phyloP scores from a whole-genome alignment of 2,329 filamentous ascomycete genomes.

The Niveomyces coronatus region DNA sequence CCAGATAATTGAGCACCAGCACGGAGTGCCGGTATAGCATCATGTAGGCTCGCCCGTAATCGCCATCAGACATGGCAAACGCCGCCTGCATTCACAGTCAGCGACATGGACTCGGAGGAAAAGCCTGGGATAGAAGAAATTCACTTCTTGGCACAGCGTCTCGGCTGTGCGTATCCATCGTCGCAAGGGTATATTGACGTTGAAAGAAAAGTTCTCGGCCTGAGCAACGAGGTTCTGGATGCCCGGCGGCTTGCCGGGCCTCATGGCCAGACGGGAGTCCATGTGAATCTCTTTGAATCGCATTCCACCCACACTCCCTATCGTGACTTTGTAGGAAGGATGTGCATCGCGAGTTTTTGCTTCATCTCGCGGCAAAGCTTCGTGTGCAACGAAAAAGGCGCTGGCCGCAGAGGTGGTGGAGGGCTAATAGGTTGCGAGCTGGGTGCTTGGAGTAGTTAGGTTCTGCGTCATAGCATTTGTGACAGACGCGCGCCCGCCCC shows the following conservation, averaged over 20 bases:
- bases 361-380: conserved; percentile 1
- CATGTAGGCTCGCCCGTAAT: conserved; percentile 80
- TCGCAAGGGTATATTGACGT: conserved; percentile 62
- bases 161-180: conserved; percentile 76
- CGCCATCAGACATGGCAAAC: conserved; percentile 77
- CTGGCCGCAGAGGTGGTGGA: conserved; percentile 6
- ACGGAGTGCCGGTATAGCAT: conserved; percentile 83
- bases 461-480: no score
- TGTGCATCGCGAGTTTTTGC: conserved; percentile 1
- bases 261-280: conserved; percentile 19
- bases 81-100: conserved; percentile 48
- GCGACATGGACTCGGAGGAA: background rate
- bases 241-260: conserved; percentile 46
- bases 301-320: conserved; percentile 3
- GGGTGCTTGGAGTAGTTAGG: no score
- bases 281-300: conserved; percentile 12
- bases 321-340: background rate
- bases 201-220: conserved; percentile 75
- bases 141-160: conserved; percentile 70
- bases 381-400: conserved; percentile 2
- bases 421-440: conserved; percentile 7
- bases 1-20: conserved; percentile 68
- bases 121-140: background rate
- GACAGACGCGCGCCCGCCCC: conserved; percentile 2
- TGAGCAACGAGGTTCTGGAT: conserved; percentile 67